Conservation (phyloP, 805 yeast species). For the Nakazawaea ishiwadae region DNA sequence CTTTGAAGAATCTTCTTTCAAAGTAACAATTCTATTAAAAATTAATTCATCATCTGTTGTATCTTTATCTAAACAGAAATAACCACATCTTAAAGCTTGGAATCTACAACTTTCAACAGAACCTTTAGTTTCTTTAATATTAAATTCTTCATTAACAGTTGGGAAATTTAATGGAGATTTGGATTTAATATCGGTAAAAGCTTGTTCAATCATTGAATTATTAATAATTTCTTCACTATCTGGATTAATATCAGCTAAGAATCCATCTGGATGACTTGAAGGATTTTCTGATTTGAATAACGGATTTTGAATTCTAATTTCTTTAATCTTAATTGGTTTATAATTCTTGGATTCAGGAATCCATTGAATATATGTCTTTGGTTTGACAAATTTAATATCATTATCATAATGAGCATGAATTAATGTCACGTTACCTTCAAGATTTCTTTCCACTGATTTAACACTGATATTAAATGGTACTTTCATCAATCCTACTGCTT, state of each 20-base stretch:
- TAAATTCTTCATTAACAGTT: slow-evolving; percentile 55
- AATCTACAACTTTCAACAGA: slow-evolving; percentile 85
- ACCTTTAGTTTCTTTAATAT: slow-evolving; percentile 61
- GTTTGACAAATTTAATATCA: slow-evolving; percentile 53
- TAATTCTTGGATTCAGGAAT: slow-evolving; percentile 65
- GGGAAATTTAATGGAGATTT: slow-evolving; percentile 76
- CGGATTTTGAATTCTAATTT: slow-evolving; percentile 84
- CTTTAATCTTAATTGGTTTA: slow-evolving; percentile 58
- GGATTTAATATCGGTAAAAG: slow-evolving; percentile 59
- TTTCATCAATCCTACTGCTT: slow-evolving; percentile 90
- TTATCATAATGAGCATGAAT: slow-evolving; percentile 79
- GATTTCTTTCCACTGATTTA: slow-evolving; percentile 59
- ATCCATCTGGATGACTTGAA: slow-evolving; percentile 81
- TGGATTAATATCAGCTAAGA: slow-evolving; percentile 75
- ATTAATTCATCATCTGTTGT: slow-evolving; percentile 56
- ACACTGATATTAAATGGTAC: slow-evolving; percentile 83
- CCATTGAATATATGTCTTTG: slow-evolving; percentile 98
- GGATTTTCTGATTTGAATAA: slow-evolving; percentile 92
- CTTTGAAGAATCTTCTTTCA: slow-evolving; percentile 74
- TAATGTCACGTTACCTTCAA: slow-evolving; percentile 57
- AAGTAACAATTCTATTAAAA: slow-evolving; percentile 86
- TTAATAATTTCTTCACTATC: slow-evolving; percentile 66
- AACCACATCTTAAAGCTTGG: slow-evolving; percentile 97
- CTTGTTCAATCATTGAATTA: slow-evolving; percentile 73
- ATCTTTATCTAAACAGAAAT: slow-evolving; percentile 87